A percentile compares a stretch with the other conserved stretches of the same genome.
Conservation (phyloP, 495 filamentous ascomycete genomes). For the Penicillium manginii region DNA sequence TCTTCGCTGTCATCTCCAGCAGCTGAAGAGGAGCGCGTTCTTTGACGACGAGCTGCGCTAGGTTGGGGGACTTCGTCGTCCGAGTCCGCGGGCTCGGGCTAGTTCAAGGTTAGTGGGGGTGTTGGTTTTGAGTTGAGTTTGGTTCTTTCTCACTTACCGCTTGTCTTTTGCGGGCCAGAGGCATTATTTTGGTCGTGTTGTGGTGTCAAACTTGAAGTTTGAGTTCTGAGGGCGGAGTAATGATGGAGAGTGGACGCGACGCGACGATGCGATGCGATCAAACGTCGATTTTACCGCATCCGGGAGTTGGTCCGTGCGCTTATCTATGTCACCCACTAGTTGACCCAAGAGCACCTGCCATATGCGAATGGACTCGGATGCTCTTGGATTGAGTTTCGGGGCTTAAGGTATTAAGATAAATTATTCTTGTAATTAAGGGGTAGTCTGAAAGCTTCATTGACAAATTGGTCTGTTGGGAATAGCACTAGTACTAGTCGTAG, state of each 20-base stretch:
- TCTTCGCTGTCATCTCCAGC: conserved; percentile 27
- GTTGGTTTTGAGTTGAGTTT: neutral
- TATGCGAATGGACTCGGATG: too few species aligned
- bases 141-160: conserved; percentile 31
- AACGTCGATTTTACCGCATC: conserved; percentile 24
- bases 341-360: too few species aligned
- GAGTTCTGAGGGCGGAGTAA: neutral
- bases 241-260: conserved; percentile 19
- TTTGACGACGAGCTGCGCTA: conserved; percentile 19
- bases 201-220: neutral
- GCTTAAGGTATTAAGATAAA: too few species aligned
- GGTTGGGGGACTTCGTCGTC: conserved; percentile 12
- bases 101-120: conserved; percentile 1
- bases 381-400: too few species aligned
- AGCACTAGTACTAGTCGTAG: too few species aligned
- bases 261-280: conserved; percentile 25
- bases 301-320: conserved; percentile 27
- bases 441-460: too few species aligned
- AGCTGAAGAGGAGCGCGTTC: conserved; percentile 17
- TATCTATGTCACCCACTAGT: conserved; percentile 22
- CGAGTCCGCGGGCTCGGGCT: conserved; percentile 4
- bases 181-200: conserved; percentile 29
- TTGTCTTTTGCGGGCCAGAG: conserved; percentile 41
- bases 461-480: too few species aligned
- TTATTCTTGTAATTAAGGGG: too few species aligned